phyloP scores from a whole-genome alignment of 2,329 filamentous ascomycete species.

The Colletotrichum cordylinicola region DNA sequence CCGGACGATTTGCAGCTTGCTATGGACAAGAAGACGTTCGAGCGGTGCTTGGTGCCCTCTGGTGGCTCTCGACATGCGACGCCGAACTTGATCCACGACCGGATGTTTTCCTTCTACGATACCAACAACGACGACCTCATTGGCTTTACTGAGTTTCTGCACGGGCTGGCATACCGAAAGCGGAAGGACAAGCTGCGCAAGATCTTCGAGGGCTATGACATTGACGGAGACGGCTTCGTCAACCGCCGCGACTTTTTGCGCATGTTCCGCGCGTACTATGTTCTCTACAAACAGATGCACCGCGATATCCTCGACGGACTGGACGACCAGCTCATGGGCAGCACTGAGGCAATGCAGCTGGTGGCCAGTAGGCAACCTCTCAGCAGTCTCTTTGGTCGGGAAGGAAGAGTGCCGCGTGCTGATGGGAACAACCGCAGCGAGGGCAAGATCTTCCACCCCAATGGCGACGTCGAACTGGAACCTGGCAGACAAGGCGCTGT shows the following conservation, averaged over 20 bases:
- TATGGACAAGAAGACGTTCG: conserved; percentile 92
- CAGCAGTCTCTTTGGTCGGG: conserved; percentile 76
- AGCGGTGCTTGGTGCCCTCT: conserved; percentile 87
- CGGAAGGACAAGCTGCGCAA: conserved; percentile 72
- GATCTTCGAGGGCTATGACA: conserved; percentile 89
- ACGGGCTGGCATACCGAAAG: conserved; percentile 76
- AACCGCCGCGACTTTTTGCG: conserved; percentile 86
- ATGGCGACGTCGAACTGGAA: conserved; percentile 69
- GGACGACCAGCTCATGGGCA: conserved; percentile 79
- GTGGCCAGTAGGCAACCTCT: conserved; percentile 78
- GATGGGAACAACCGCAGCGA: conserved; percentile 67
- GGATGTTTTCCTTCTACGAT: conserved; percentile 97
- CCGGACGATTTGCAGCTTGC: conserved; percentile 79
- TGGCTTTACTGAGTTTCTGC: conserved; percentile 89
- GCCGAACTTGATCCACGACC: conserved; percentile 91
- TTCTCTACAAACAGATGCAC: conserved; percentile 88
- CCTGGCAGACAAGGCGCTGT: conserved; percentile 64
- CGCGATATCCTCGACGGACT: conserved; percentile 80
- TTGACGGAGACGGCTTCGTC: conserved; percentile 87
- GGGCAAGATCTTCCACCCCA: conserved; percentile 68
- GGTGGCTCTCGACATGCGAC: conserved; percentile 78
- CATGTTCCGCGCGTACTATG: conserved; percentile 92
- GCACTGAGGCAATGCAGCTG: conserved; percentile 77
- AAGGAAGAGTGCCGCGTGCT: conserved; percentile 69
- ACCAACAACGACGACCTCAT: conserved; percentile 88